Evolutionary conservation across 371 early-diverging fungal species (phyloP), one percentile per base, ranked within the genome.

Genomic region (Syncephalastrum sp.): DNA sequence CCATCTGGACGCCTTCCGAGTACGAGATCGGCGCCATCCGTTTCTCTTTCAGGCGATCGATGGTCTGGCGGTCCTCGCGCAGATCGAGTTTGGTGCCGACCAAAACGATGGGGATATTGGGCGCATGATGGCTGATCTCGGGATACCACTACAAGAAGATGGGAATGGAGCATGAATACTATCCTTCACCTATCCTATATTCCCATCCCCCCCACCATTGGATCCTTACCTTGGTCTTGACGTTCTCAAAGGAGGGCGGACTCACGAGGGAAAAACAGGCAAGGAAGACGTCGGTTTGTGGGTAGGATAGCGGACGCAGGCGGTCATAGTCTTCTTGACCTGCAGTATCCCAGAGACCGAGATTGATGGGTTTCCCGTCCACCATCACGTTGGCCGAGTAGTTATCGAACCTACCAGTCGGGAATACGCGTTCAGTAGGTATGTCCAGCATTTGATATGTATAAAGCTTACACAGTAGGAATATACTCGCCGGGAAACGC

Each of bases 291-390:
- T 98, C 92, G 3, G 96, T 91, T 71, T 94, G 95, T 41, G 96
- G 94, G 70, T 96, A 98, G 46, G 93, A 92, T 51, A 97, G 79
- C 42, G 97, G 95, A 29, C 98, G 87, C 55, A 97, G 83, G 51
- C 94, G 90, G 69, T 97, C 97, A 75, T 95, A 97, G 76, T 96
- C 96, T 78, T 99, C 99, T 77, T 98, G 99, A 46, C 94, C 98
- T 54, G 98, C 97, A 13, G 98, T 99, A 88, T 99, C 99, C 98
- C 98, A 99, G 48, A 98, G 86, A 25, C 95, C 96, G 23, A 99
- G 79, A 77, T 93, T 95, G 66, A 97, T 93, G 48, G 88, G 90
- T 74, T 91, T 90, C 57, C 95, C 96, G 74, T 97, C 97, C 13
- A 97, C 91, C 88, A 90, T 86, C 38, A 97, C 91, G 75, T 94